phyloP scores from a whole-genome alignment of 1,139 yeast species.

The Candida buenavistaensis region DNA sequence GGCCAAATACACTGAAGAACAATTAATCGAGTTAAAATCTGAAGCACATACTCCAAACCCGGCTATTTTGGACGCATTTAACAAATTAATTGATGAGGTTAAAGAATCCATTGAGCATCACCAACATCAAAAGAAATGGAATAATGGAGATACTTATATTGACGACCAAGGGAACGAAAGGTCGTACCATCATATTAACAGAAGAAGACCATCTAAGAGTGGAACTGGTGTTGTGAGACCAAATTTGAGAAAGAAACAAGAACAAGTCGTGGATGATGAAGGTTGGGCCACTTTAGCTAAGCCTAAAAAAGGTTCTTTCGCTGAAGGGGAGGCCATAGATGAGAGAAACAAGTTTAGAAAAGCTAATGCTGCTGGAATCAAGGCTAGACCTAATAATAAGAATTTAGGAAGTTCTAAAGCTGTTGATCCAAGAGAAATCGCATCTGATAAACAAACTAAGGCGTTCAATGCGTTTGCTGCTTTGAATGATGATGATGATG shows the following conservation, averaged over 20 bases:
- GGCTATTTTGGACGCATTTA: slow-evolving; percentile 63
- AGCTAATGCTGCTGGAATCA: slow-evolving; percentile 38
- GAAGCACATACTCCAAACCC: slow-evolving; percentile 61
- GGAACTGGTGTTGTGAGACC: slow-evolving; percentile 44
- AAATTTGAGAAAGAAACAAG: slow-evolving; percentile 58
- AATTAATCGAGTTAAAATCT: slow-evolving; percentile 57
- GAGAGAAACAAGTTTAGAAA: slow-evolving; percentile 52
- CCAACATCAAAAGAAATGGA: slow-evolving; percentile 33
- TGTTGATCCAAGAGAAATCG: slow-evolving; percentile 68
- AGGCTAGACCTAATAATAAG: slow-evolving; percentile 69
- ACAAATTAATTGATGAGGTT: slow-evolving; percentile 65
- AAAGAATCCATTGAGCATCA: slow-evolving; percentile 32
- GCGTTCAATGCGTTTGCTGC: slow-evolving; percentile 81
- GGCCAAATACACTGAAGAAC: slow-evolving; percentile 71
- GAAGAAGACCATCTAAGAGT: slow-evolving; percentile 61
- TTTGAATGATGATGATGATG: slow-evolving; percentile 57
- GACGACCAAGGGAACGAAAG: slow-evolving; percentile 51
- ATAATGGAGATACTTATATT: slow-evolving; percentile 49
- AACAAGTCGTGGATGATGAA: slow-evolving; percentile 64
- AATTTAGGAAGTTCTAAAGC: slow-evolving; percentile 74
- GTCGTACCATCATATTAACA: slow-evolving; percentile 49
- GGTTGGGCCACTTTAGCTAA: slow-evolving; percentile 75
- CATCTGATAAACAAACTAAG: slow-evolving; percentile 64
- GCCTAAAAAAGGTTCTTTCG: slow-evolving; percentile 41
- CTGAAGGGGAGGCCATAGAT: slow-evolving; percentile 47